Conservation (phyloP, 768 basidiomycete species). For the Neoboletus brunneissimus region DNA sequence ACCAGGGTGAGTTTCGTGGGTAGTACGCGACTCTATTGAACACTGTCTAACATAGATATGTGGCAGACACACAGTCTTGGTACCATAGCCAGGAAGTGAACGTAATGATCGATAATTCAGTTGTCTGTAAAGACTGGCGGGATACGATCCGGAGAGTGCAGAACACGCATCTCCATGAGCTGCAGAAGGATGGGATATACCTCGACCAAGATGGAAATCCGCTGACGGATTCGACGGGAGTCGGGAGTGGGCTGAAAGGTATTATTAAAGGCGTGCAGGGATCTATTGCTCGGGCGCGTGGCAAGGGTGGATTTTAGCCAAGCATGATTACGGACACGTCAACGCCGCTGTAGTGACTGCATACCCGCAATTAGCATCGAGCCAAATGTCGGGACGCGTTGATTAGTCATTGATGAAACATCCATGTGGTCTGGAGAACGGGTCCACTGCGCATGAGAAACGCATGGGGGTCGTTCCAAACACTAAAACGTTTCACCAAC, state of each 20-base stretch:
- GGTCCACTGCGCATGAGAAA: slow-evolving; percentile 1
- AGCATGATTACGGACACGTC: background rate
- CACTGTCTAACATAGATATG: slow-evolving; percentile 1
- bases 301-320: slow-evolving; percentile 39
- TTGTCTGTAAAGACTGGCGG: slow-evolving; percentile 54
- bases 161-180: slow-evolving; percentile 51
- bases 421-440: slow-evolving; percentile 7
- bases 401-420: slow-evolving; percentile 14
- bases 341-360: background rate
- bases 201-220: slow-evolving; percentile 46
- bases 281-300: slow-evolving; percentile 41
- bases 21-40: background rate
- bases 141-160: slow-evolving; percentile 50
- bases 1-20: slow-evolving; percentile 44
- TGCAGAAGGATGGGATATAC: slow-evolving; percentile 55
- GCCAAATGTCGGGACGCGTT: background rate
- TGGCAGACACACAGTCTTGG: slow-evolving; percentile 61
- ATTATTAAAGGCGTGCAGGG: slow-evolving; percentile 43
- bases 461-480: background rate
- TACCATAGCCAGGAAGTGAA: slow-evolving; percentile 73
- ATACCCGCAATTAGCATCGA: background rate
- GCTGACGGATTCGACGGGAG: slow-evolving; percentile 38
- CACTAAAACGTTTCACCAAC: background rate
- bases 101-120: slow-evolving; percentile 56
- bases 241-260: slow-evolving; percentile 37